phyloP scores from a whole-genome alignment of 177 flowering plant genomes.

The Tripterygium wilfordii region DNA sequence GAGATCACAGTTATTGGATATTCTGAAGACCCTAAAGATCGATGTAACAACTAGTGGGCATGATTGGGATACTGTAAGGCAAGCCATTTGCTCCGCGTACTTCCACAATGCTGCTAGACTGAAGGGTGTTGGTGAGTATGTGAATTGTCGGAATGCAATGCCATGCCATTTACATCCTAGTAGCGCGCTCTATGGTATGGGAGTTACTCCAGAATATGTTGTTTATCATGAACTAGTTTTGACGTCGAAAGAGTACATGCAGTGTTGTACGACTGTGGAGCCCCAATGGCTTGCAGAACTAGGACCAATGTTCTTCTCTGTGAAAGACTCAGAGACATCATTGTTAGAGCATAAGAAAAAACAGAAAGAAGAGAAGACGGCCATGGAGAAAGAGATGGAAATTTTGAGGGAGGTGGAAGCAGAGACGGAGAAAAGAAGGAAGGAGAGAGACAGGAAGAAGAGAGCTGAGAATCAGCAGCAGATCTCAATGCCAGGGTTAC shows the following conservation, averaged over 20 bases:
- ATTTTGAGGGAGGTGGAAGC: conserved; percentile 55
- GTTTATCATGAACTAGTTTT: conserved; percentile 77
- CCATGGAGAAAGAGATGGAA: conserved; percentile 95
- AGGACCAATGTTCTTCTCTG: conserved; percentile 87
- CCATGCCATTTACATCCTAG: conserved; percentile 87
- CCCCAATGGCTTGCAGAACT: conserved; percentile 86
- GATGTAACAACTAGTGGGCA: conserved; percentile 61
- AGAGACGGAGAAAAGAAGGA: conserved; percentile 38
- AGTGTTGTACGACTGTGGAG: conserved; percentile 79
- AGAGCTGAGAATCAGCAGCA: conserved; percentile 55
- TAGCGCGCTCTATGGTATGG: conserved; percentile 75
- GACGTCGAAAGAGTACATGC: conserved; percentile 86
- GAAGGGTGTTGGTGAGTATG: conserved; percentile 92
- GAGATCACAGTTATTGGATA: conserved; percentile 83
- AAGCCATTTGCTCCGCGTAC: conserved; percentile 92
- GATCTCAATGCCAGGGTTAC: conserved; percentile 49
- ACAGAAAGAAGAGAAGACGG: conserved; percentile 73
- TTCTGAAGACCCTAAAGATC: conserved; percentile 70
- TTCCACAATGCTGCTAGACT: conserved; percentile 84
- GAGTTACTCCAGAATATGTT: conserved; percentile 79
- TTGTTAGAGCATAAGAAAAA: conserved; percentile 77
- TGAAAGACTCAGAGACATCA: conserved; percentile 77
- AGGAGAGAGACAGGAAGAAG: conserved; percentile 44
- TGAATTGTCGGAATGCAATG: conserved; percentile 83
- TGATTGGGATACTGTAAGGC: conserved; percentile 74